Evolutionary conservation across 306 rosid species (phyloP).

Genomic region (Quercus glauca): DNA sequence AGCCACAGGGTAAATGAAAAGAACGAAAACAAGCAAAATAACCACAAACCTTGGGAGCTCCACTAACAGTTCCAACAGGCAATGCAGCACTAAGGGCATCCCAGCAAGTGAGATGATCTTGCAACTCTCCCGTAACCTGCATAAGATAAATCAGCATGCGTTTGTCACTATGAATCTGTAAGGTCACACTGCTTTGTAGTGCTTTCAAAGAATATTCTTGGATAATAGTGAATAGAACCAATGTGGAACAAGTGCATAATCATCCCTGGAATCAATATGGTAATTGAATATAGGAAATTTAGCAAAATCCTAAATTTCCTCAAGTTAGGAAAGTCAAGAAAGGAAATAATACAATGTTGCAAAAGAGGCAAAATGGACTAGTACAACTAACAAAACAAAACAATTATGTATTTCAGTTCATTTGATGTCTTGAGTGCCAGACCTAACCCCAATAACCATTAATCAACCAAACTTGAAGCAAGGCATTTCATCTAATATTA

Average conservation of each 20-base stretch:
- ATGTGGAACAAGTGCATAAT: neutral
- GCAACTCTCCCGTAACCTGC: slow-evolving; percentile 77
- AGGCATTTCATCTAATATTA: neutral
- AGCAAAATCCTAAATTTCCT: neutral
- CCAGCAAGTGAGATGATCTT: slow-evolving; percentile 65
- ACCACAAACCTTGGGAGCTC: slow-evolving; percentile 77
- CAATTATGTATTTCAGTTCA: neutral
- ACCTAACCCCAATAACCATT: neutral
- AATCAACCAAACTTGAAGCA: neutral
- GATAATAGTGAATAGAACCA: neutral
- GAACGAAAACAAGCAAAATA: neutral
- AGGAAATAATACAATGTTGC: neutral
- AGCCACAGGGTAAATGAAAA: neutral
- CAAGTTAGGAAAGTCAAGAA: neutral
- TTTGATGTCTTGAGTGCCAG: neutral
- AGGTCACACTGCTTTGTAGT: neutral
- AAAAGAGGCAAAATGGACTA: neutral
- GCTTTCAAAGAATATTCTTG: neutral
- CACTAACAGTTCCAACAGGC: slow-evolving; percentile 87
- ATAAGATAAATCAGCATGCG: slow-evolving; percentile 2
- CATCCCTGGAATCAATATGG: neutral
- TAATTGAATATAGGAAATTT: neutral
- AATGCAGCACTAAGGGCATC: slow-evolving; percentile 73
- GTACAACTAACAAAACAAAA: neutral
- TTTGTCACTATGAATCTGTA: neutral